phyloP scores from a whole-genome alignment of 2,329 filamentous ascomycete species.

The Zarea fungicola region DNA sequence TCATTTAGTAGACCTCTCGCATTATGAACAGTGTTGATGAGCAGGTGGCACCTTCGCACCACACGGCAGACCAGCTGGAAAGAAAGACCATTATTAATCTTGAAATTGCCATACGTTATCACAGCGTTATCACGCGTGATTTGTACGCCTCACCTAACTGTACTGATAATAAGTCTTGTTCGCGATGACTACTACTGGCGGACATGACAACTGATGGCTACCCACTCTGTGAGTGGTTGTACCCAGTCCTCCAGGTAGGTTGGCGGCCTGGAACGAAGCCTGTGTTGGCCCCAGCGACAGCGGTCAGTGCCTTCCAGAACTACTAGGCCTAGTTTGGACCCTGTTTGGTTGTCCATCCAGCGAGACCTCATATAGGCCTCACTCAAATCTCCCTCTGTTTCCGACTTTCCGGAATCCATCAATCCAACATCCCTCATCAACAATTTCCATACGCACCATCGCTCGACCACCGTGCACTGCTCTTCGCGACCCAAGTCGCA shows the following conservation, averaged over 20 bases:
- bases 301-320: neutral
- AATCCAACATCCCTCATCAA: conserved; percentile 2
- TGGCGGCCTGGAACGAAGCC: too few species aligned
- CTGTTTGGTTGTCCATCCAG: neutral
- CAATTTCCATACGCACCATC: conserved; percentile 1
- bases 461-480: neutral
- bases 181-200: too few species aligned
- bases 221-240: too few species aligned
- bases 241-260: too few species aligned
- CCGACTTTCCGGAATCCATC: neutral
- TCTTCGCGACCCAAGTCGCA: neutral
- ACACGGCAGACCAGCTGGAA: too few species aligned
- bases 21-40: too few species aligned
- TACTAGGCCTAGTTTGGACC: conserved; percentile 3
- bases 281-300: too few species aligned
- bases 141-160: neutral
- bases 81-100: neutral
- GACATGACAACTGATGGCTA: too few species aligned
- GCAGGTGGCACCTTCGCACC: too few species aligned
- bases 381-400: neutral
- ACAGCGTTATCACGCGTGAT: neutral
- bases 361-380: conserved; percentile 2
- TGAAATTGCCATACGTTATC: neutral
- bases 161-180: too few species aligned
- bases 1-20: too few species aligned